Evolutionary conservation across 129 eudicot species (phyloP).

Genomic region (Chrysanthemum lavandulifolium): DNA sequence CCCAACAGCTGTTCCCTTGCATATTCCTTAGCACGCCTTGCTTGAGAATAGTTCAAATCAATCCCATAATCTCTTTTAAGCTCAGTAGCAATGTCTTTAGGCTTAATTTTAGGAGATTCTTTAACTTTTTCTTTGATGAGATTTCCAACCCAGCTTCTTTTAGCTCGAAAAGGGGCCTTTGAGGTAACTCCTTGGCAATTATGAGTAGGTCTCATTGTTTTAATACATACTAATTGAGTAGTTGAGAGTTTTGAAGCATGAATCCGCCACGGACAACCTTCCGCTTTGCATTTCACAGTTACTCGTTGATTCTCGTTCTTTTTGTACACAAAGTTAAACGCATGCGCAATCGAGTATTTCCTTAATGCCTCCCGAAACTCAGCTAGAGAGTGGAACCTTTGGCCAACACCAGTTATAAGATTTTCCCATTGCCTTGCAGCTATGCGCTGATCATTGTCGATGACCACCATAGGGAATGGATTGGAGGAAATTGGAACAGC

Average conservation of each 20-base stretch:
- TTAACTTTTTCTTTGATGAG: slow-evolving; percentile 55
- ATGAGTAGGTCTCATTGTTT: slow-evolving; percentile 43
- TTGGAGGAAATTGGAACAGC: slow-evolving; percentile 35
- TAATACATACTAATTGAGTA: slow-evolving; percentile 48
- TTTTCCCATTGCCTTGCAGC: slow-evolving; percentile 51
- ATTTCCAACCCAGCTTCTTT: slow-evolving; percentile 51
- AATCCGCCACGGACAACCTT: slow-evolving; percentile 57
- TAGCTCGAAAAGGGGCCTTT: slow-evolving; percentile 45
- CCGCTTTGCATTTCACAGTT: slow-evolving; percentile 47
- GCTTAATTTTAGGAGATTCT: slow-evolving; percentile 48
- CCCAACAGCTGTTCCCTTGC: slow-evolving; percentile 55
- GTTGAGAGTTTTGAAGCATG: slow-evolving; percentile 51
- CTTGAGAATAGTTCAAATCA: slow-evolving; percentile 52
- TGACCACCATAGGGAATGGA: slow-evolving; percentile 23
- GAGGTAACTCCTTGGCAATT: slow-evolving; percentile 49
- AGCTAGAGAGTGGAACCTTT: slow-evolving; percentile 38
- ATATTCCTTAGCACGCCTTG: slow-evolving; percentile 45
- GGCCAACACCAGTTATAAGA: slow-evolving; percentile 48
- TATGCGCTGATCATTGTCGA: slow-evolving; percentile 30
- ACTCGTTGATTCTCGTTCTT: slow-evolving; percentile 54
- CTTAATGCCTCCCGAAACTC: slow-evolving; percentile 53
- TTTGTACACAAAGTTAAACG: slow-evolving; percentile 45
- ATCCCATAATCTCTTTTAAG: slow-evolving; percentile 55
- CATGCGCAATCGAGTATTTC: slow-evolving; percentile 50
- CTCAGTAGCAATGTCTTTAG: slow-evolving; percentile 49